Evolutionary conservation across 805 yeast genomes (phyloP).

Genomic region (Spathaspora arborariae): DNA sequence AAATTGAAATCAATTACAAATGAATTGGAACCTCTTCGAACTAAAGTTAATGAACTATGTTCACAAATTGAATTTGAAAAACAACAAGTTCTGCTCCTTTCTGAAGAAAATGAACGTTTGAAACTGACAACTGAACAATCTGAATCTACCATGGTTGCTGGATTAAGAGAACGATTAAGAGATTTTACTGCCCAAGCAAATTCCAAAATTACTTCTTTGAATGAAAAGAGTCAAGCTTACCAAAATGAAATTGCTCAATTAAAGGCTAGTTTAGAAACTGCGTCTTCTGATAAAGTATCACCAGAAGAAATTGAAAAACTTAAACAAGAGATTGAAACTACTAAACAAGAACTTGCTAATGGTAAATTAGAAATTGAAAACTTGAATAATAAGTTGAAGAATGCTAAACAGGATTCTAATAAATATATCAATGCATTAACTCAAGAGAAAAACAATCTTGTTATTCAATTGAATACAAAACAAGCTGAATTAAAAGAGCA

Average conservation of each 20-base stretch:
- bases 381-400: constrained; percentile 11
- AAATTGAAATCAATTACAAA: constrained; percentile 26
- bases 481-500: constrained; percentile 15
- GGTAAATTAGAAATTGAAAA: constrained; percentile 23
- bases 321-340: constrained; percentile 8
- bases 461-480: constrained; percentile 8
- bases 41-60: constrained; percentile 29
- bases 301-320: background rate
- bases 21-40: constrained; percentile 44
- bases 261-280: background rate
- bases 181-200: constrained; percentile 19
- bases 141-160: constrained; percentile 8
- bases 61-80: constrained; percentile 14
- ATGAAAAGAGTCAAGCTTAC: constrained; percentile 22
- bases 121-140: constrained; percentile 12
- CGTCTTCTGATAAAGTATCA: background rate
- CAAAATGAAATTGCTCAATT: constrained; percentile 17
- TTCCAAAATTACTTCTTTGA: constrained; percentile 18
- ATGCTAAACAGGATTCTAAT: constrained; percentile 13
- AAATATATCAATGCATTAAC: constrained; percentile 2
- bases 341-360: constrained; percentile 15
- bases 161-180: constrained; percentile 17
- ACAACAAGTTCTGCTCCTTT: constrained; percentile 10
- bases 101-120: constrained; percentile 20
- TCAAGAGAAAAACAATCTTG: constrained; percentile 8